A percentile compares a stretch with the other conserved stretches of the same genome.
These are phyloP conservation scores for Exophiala xenobiotica DNA, from an alignment of 2,329 filamentous ascomycete species.

Conservation along the genomic window DNA sequence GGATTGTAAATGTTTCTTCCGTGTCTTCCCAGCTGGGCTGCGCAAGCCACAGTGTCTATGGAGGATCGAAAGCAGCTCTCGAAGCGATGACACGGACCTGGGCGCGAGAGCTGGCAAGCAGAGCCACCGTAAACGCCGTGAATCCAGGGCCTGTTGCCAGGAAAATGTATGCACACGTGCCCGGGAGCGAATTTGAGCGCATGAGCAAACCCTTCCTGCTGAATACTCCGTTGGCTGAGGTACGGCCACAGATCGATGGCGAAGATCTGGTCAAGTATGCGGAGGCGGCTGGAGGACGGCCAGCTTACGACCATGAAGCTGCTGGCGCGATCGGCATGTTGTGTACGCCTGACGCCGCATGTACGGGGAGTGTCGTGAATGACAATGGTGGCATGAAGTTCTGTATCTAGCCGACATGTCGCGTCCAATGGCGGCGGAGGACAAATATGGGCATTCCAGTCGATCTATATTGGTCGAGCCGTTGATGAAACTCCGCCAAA, in stretches of 20 bases:
- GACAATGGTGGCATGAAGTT: neutral
- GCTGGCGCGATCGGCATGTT: neutral
- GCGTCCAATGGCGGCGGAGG: neutral
- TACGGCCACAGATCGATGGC: neutral
- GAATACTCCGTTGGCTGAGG: neutral
- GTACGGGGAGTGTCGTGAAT: neutral
- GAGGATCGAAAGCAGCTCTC: conserved; percentile 65
- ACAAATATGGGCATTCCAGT: neutral
- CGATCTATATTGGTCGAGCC: neutral
- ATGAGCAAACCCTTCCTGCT: neutral
- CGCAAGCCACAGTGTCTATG: conserved; percentile 60
- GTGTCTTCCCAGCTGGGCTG: conserved; percentile 61
- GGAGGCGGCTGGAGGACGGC: neutral
- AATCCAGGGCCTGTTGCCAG: conserved; percentile 66
- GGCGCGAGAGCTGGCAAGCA: conserved; percentile 61
- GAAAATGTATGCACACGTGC: conserved; percentile 58
- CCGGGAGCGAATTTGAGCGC: neutral
- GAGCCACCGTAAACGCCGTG: conserved; percentile 64
- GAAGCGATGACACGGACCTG: conserved; percentile 70
- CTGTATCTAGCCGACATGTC: neutral
- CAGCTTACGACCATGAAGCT: neutral
- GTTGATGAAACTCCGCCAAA: neutral
- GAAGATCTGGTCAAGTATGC: neutral
- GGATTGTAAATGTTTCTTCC: conserved; percentile 62
- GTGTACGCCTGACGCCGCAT: neutral